A percentile compares a stretch with the other conserved stretches of the same genome.
phyloP scores from a whole-genome alignment of 495 filamentous ascomycete species.

The Xylaria longipes region DNA sequence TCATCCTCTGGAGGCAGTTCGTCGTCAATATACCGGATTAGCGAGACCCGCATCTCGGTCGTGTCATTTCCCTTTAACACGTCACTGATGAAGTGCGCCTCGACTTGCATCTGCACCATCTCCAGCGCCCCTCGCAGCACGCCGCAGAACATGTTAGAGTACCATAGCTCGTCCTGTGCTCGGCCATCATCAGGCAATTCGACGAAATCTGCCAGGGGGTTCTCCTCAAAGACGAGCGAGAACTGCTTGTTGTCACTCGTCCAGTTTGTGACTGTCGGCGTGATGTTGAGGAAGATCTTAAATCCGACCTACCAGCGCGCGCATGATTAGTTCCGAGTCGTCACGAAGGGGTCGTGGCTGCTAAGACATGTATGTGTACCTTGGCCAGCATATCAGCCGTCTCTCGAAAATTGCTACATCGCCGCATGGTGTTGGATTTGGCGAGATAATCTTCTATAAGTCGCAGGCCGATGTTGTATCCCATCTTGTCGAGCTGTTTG shows the following conservation, averaged over 20 bases:
- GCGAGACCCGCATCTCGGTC: slow-evolving; percentile 93
- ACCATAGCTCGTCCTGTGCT: slow-evolving; percentile 97
- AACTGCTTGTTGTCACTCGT: slow-evolving; percentile 94
- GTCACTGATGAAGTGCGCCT: slow-evolving; percentile 96
- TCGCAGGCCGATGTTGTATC: slow-evolving; percentile 95
- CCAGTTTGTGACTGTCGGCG: slow-evolving; percentile 96
- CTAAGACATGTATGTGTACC: slow-evolving; percentile 52
- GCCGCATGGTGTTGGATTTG: slow-evolving; percentile 80
- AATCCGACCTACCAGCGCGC: slow-evolving; percentile 77
- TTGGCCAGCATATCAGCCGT: slow-evolving; percentile 97
- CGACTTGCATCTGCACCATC: slow-evolving; percentile 99
- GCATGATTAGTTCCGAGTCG: not conserved
- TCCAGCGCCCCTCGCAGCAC: slow-evolving; percentile 89
- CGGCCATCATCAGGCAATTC: slow-evolving; percentile 95
- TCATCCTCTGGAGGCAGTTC: slow-evolving; percentile 97
- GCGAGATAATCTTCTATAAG: slow-evolving; percentile 98
- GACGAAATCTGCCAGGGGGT: slow-evolving; percentile 95
- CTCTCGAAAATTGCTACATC: slow-evolving; percentile 91
- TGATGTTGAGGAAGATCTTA: slow-evolving; percentile 98
- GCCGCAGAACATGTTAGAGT: slow-evolving; percentile 95
- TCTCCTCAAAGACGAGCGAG: slow-evolving; percentile 95
- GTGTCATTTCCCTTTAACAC: slow-evolving; percentile 91
- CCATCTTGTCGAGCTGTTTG: slow-evolving; percentile 98
- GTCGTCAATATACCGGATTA: slow-evolving; percentile 95
- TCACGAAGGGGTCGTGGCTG: slow-evolving; percentile 18